These are phyloP conservation scores for Mortierella claussenii DNA, from an alignment of 192 early-diverging fungal genomes.

Conservation along the genomic window DNA sequence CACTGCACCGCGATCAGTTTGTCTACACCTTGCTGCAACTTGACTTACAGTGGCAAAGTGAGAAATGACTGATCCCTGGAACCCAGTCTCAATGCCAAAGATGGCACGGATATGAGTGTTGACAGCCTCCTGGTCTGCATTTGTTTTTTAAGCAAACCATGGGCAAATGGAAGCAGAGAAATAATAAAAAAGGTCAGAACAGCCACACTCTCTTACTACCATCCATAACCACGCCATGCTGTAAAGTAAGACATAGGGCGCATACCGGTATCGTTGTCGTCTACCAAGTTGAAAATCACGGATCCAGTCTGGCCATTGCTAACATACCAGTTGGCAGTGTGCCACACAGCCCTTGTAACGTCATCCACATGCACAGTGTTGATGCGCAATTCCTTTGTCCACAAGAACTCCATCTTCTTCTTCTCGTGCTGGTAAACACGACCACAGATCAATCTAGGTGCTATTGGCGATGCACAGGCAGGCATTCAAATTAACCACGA, in stretches of 20 bases:
- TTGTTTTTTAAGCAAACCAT: no score
- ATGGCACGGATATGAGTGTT: slow-evolving; percentile 76
- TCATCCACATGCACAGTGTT: slow-evolving; percentile 96
- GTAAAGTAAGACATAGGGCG: background rate
- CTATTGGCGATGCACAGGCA: slow-evolving; percentile 62
- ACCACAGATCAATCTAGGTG: slow-evolving; percentile 93
- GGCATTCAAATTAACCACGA: no score
- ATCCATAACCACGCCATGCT: no score
- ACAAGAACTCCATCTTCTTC: slow-evolving; percentile 93
- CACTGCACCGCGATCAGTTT: background rate
- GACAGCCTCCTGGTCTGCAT: slow-evolving; percentile 78
- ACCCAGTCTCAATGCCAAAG: slow-evolving; percentile 88
- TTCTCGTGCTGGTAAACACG: slow-evolving; percentile 84
- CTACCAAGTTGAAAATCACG: slow-evolving; percentile 86
- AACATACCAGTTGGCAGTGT: slow-evolving; percentile 64
- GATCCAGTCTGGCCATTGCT: slow-evolving; percentile 58
- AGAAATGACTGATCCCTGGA: slow-evolving; percentile 80
- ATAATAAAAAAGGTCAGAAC: background rate
- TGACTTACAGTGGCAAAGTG: slow-evolving; percentile 79
- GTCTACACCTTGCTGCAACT: no score
- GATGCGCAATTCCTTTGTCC: slow-evolving; percentile 91
- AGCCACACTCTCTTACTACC: no score
- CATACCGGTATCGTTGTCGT: slow-evolving; percentile 88
- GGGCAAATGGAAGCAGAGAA: background rate
- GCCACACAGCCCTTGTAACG: slow-evolving; percentile 74